Conservation (phyloP, 2,329 filamentous ascomycete genomes). For the Lecanoromycetidae sp. region DNA sequence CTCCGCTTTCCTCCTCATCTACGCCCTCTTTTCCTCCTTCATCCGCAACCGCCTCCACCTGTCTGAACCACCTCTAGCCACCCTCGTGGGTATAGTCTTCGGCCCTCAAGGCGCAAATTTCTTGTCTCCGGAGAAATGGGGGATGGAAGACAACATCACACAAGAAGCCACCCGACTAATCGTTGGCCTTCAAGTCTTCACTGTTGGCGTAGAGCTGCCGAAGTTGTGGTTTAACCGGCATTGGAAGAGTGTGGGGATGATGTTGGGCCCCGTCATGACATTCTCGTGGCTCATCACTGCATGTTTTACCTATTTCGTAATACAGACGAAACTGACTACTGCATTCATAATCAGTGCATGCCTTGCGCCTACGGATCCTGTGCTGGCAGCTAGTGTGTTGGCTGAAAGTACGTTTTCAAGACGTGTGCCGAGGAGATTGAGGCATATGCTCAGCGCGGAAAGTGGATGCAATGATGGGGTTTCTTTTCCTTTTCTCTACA, state of each 20-base stretch:
- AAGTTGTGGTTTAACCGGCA: conserved; percentile 50
- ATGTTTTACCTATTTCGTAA: conserved; percentile 35
- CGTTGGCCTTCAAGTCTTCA: conserved; percentile 84
- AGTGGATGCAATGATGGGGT: conserved; percentile 45
- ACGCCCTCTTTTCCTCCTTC: conserved; percentile 47
- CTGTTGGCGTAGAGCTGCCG: conserved; percentile 79
- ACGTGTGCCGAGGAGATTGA: conserved; percentile 39
- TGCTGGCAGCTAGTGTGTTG: conserved; percentile 42
- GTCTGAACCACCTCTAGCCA: conserved; percentile 52
- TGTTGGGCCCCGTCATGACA: conserved; percentile 42
- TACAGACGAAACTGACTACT: conserved; percentile 34
- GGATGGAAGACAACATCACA: conserved; percentile 73
- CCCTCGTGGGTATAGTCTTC: conserved; percentile 77
- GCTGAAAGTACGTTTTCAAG: conserved; percentile 42
- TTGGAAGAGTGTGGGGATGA: conserved; percentile 39
- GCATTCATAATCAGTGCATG: conserved; percentile 43
- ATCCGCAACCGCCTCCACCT: conserved; percentile 50
- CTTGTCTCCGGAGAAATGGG: conserved; percentile 66
- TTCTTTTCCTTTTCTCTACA: conserved; percentile 45
- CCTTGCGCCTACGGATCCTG: conserved; percentile 45
- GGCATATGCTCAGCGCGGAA: conserved; percentile 42
- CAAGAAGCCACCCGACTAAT: conserved; percentile 84
- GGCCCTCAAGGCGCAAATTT: conserved; percentile 73
- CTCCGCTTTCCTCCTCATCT: conserved; percentile 46
- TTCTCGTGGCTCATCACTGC: conserved; percentile 50